Conservation (phyloP, 2,329 filamentous ascomycete genomes). For the Clonostachys solani region DNA sequence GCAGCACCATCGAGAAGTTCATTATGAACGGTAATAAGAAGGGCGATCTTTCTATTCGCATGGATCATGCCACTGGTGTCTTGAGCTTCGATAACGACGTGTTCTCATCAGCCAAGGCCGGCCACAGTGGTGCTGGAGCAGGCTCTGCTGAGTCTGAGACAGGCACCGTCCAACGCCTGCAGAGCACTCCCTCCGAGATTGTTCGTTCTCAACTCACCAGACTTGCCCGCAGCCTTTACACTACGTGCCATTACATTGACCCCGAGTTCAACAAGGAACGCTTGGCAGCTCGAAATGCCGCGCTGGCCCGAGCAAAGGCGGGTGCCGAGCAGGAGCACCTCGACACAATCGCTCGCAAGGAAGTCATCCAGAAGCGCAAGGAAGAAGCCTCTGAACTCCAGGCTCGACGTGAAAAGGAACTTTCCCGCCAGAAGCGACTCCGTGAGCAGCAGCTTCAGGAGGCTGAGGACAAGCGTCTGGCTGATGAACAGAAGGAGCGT, state of each 20-base stretch:
- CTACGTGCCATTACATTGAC: constrained; percentile 95
- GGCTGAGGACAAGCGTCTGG: constrained; percentile 82
- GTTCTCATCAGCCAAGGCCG: constrained; percentile 93
- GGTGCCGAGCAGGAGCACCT: constrained; percentile 91
- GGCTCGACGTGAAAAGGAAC: constrained; percentile 87
- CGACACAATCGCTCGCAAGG: constrained; percentile 79
- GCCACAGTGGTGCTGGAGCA: constrained; percentile 76
- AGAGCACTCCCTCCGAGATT: constrained; percentile 97
- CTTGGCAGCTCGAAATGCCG: constrained; percentile 72
- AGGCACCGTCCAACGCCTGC: constrained; percentile 85
- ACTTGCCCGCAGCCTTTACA: constrained; percentile 83
- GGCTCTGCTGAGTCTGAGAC: constrained; percentile 85
- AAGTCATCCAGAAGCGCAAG: constrained; percentile 94
- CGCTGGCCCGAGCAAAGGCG: constrained; percentile 75
- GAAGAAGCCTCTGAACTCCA: constrained; percentile 87
- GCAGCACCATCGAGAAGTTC: constrained; percentile 96
- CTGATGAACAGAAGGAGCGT: constrained; percentile 89
- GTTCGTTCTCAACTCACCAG: constrained; percentile 92
- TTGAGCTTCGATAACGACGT: constrained; percentile 98
- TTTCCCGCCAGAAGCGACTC: constrained; percentile 80
- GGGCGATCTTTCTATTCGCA: constrained; percentile 91
- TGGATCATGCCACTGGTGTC: constrained; percentile 92
- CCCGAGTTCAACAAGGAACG: constrained; percentile 81
- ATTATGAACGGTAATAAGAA: constrained; percentile 99
- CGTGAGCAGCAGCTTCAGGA: constrained; percentile 85